Percentiles rank a stretch among this genome's conserved stretches.
phyloP scores from a whole-genome alignment of 176 grass and related monocot genomes.

The Cocos nucifera region DNA sequence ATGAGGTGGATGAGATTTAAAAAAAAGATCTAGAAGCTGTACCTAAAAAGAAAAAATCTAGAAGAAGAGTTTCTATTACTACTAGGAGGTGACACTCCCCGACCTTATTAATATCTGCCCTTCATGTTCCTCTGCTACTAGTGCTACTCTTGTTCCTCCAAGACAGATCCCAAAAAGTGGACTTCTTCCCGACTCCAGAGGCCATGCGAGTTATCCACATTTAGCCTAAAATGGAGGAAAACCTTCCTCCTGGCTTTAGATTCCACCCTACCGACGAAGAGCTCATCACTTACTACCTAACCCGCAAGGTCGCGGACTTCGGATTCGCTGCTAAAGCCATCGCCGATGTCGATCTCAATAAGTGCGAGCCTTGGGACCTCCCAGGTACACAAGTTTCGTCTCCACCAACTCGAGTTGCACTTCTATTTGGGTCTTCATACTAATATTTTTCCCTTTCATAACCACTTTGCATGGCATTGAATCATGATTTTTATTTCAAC shows the following conservation, averaged over 20 bases:
- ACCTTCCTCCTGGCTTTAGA: conserved; percentile 38
- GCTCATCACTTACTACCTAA: conserved; percentile 39
- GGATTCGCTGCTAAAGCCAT: conserved; percentile 27
- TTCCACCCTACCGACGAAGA: conserved; percentile 49
- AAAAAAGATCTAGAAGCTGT: not conserved
- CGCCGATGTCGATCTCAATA: conserved; percentile 40
- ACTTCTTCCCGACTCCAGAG: too few species aligned
- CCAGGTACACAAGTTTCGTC: conserved; percentile 19
- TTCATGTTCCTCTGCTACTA: not conserved
- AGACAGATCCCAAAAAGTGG: too few species aligned
- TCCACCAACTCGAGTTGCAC: too few species aligned
- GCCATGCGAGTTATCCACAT: not conserved
- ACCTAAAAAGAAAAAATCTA: too few species aligned
- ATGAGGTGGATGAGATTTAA: conserved; percentile 7
- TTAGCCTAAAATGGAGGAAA: conserved; percentile 29
- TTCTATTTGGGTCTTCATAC: too few species aligned
- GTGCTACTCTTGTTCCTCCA: not conserved
- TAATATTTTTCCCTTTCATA: too few species aligned
- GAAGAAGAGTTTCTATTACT: too few species aligned
- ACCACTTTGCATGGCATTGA: too few species aligned
- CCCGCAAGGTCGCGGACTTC: conserved; percentile 31
- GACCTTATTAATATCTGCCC: not conserved
- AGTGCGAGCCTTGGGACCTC: conserved; percentile 48
- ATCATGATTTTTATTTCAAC: too few species aligned
- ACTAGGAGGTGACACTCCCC: not conserved